Base-by-base conservation (phyloP, 768 basidiomycete species). In the Boletus barrowsii region DNA sequence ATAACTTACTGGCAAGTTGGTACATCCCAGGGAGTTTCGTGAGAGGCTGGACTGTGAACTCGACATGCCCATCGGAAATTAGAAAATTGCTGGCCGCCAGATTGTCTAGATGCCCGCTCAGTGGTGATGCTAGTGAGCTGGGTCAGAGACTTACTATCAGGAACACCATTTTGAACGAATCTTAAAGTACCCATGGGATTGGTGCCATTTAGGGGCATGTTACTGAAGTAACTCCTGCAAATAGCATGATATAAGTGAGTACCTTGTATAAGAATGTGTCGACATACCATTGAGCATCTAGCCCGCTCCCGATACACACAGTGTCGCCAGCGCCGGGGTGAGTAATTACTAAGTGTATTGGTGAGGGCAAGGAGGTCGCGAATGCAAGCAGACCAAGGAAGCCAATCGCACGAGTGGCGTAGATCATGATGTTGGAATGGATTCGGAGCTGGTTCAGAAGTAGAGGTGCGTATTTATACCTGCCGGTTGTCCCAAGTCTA, bases 1-100 rank as follows among this genome's bases (percentile, higher is more conserved):
- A 35, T n/a, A 17, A 61, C 65, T 65, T 59, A 68, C 71, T 58
- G 49, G 72, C 67, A 37, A 77, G 13, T 20, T 65, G 55, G 55
- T 77, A 77, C 10, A 65, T 47, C 15, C 68, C 72, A 22, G 63
- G 37, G 0, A 26, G 22, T 24, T 7, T 26, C 5, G 5, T 6
- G 26, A 1, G 0, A 26, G 5, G n/a, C n/a, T n/a, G 26, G 26
- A 26, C 8, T 9, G 8, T 29, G 26, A 29, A 29, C 26, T 1
- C 9, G 9, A 29, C 26, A 7, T 29, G 26, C 26, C 26, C 26
- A 7, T 7, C 26, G 26, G 26, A 1, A 29, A 29, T 8, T 29
- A 1, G 26, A 29, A 76, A 71, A 15, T 49, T 56, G 8, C 44
- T 42, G 3, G 67, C 68, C 46, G 75, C 53, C 22, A 39, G 42